Evolutionary conservation across 768 basidiomycete genomes (phyloP), one percentile per base, ranked within the genome.

Genomic region (Ephemerocybe angulata): DNA sequence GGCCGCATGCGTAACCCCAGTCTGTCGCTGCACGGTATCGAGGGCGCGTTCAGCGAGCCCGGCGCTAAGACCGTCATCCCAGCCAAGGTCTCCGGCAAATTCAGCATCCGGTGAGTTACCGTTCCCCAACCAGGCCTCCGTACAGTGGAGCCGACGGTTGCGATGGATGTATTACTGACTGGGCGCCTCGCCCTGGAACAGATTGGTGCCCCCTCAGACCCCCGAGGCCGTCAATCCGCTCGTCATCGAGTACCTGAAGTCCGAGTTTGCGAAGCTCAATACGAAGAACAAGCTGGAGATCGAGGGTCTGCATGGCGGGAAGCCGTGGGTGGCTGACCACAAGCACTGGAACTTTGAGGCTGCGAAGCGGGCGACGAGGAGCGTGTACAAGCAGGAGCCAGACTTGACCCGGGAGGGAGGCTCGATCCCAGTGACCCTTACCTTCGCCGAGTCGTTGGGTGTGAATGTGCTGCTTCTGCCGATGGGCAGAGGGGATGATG

Each of bases 1-100:
- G 92, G 90, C 35, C 85, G 93, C 61, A 98, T 98, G 95, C 84
- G 93, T 30, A 76, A 82, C 62, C 90, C 95, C 2, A 88, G 87
- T 55, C 79, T 98, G 58, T 94, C 92, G 2, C 72, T 98, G 24
- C 95, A 98, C 67, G 96, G 96, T 11, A 95, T 98, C 63, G 91
- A 97, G 70, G 94, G 95, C 47, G 96, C 94, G 1, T 97, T 95
- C 76, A 90, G 82, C 52, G 85, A 83, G 0, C 78, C 82, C 0
- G 92, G 91, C 2, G 83, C 80, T 19, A 93, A 93, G 82, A 98
- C 95, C 0, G 95, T 98, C 64, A 98, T 98, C 55, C 95, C 95
- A 0, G 92, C 93, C 29, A 85, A 86, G 56, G 91, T 89, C 10
- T 69, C 81, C 31, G 94, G 94, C 41, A 97, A 97, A 72, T 98